Percentiles rank a stretch among this genome's conserved stretches.
phyloP scores from a whole-genome alignment of 2,329 filamentous ascomycete species.

The Neurospora sp. region DNA sequence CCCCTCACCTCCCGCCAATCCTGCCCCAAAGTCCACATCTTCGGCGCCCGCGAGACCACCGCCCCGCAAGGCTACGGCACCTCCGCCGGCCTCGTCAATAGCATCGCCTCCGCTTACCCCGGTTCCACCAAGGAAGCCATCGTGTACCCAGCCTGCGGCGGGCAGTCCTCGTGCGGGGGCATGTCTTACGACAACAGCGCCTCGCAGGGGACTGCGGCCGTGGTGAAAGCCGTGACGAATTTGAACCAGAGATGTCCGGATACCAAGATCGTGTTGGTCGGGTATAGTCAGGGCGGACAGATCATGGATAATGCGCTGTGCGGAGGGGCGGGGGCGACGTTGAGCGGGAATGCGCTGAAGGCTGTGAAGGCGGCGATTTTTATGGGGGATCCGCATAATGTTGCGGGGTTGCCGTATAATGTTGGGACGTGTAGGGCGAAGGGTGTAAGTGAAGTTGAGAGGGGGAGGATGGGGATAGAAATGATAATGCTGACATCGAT shows the following conservation, averaged over 20 bases:
- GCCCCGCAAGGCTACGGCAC: slow-evolving; percentile 44
- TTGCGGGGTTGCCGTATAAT: slow-evolving; percentile 52
- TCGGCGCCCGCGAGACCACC: slow-evolving; percentile 38
- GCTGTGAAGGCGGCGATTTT: slow-evolving; percentile 56
- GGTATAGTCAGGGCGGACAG: slow-evolving; percentile 54
- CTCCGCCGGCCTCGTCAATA: slow-evolving; percentile 38
- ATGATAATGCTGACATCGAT: background rate
- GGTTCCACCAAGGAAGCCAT: slow-evolving; percentile 47
- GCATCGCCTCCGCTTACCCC: slow-evolving; percentile 35
- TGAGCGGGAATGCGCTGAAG: slow-evolving; percentile 38
- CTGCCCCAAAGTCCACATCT: slow-evolving; percentile 34
- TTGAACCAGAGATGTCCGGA: slow-evolving; percentile 47
- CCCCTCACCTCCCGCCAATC: slow-evolving; percentile 47
- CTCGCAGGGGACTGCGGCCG: slow-evolving; percentile 45
- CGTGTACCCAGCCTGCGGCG: slow-evolving; percentile 53
- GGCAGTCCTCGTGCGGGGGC: slow-evolving; percentile 47
- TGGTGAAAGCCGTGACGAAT: slow-evolving; percentile 47
- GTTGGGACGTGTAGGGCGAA: slow-evolving; percentile 48
- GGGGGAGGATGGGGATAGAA: background rate
- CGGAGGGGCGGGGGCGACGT: slow-evolving; percentile 42
- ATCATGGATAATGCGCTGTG: slow-evolving; percentile 56
- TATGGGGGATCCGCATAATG: slow-evolving; percentile 26
- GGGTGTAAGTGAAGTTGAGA: slow-evolving; percentile 35
- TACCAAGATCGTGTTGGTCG: slow-evolving; percentile 49
- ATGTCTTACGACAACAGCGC: slow-evolving; percentile 51